Percentiles rank a stretch among this genome's conserved stretches.
Evolutionary conservation across 2,329 filamentous ascomycete species (phyloP).

Genomic region (Aspergillus melleus): DNA sequence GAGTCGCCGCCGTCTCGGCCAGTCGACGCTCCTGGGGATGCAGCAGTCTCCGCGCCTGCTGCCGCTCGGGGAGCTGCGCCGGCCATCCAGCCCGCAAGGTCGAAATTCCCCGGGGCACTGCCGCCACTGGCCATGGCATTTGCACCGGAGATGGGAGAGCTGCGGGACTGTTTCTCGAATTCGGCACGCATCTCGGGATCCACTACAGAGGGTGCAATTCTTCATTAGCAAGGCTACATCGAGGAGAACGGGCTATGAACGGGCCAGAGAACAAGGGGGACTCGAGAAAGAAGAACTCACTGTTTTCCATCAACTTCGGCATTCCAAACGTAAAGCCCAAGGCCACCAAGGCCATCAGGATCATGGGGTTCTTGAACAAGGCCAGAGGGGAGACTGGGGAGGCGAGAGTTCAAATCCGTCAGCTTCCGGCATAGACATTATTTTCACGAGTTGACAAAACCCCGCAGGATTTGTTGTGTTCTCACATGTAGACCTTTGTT

Average conservation of each 20-base stretch:
- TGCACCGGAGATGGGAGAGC: slow-evolving; percentile 64
- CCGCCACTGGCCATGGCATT: slow-evolving; percentile 61
- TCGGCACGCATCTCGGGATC: slow-evolving; percentile 93
- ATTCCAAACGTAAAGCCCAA: slow-evolving; percentile 85
- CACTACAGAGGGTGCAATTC: slow-evolving; percentile 58
- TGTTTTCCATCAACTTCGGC: slow-evolving; percentile 94
- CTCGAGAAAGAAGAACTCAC: slow-evolving; percentile 56
- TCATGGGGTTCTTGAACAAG: slow-evolving; percentile 94
- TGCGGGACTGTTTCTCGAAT: slow-evolving; percentile 86
- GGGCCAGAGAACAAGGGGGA: slow-evolving; percentile 3
- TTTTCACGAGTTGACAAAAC: not conserved
- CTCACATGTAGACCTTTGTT: slow-evolving; percentile 74
- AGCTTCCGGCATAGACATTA: not conserved
- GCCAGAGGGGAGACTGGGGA: slow-evolving; percentile 70
- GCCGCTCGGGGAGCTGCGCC: slow-evolving; percentile 44
- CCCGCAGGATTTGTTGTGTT: slow-evolving; percentile 22
- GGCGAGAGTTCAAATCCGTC: slow-evolving; percentile 5
- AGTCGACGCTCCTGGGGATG: slow-evolving; percentile 21
- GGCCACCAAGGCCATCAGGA: slow-evolving; percentile 81
- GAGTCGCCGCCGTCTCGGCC: slow-evolving; percentile 28
- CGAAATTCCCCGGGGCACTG: slow-evolving; percentile 60
- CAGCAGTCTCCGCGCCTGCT: slow-evolving; percentile 19
- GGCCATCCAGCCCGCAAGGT: slow-evolving; percentile 68
- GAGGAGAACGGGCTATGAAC: not conserved
- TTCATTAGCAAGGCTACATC: not conserved